Conservation (phyloP, 306 rosid genomes). For the Cucumis hystrix region DNA sequence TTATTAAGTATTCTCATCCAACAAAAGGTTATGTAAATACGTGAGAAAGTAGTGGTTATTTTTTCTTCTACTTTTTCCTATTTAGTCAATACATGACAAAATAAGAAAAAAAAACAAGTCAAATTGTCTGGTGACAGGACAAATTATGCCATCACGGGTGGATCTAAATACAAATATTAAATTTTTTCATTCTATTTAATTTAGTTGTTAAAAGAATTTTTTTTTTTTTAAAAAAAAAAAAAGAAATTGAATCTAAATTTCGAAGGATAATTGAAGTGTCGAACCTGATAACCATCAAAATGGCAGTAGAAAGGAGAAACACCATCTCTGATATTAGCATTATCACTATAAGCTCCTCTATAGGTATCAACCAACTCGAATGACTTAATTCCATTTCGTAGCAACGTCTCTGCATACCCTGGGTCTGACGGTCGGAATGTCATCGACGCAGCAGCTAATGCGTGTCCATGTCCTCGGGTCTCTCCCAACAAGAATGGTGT, state of each 20-base stretch:
- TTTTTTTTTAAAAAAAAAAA: no score
- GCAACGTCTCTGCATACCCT: conserved; percentile 48
- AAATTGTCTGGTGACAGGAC: neutral
- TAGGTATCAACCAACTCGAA: conserved; percentile 62
- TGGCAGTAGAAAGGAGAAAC: conserved; percentile 90
- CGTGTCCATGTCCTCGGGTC: conserved; percentile 99
- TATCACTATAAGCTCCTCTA: conserved; percentile 89
- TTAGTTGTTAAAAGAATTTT: no score
- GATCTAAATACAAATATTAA: neutral
- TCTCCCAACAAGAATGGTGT: conserved; percentile 87
- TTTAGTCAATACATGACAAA: neutral
- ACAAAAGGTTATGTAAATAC: no score
- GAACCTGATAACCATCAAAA: conserved; percentile 75
- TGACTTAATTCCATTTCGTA: conserved; percentile 49
- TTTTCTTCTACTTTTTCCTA: neutral
- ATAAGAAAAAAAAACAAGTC: neutral
- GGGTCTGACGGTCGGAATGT: conserved; percentile 66
- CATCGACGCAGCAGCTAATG: conserved; percentile 68
- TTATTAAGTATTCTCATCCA: neutral
- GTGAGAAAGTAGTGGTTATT: no score
- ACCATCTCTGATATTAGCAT: conserved; percentile 37
- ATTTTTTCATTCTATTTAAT: no score
- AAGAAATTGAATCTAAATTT: no score
- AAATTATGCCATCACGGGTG: neutral
- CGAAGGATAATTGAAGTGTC: neutral